Evolutionary conservation across 768 basidiomycete species (phyloP), one percentile per base, ranked within the genome.

Genomic region (Trametes elegans): DNA sequence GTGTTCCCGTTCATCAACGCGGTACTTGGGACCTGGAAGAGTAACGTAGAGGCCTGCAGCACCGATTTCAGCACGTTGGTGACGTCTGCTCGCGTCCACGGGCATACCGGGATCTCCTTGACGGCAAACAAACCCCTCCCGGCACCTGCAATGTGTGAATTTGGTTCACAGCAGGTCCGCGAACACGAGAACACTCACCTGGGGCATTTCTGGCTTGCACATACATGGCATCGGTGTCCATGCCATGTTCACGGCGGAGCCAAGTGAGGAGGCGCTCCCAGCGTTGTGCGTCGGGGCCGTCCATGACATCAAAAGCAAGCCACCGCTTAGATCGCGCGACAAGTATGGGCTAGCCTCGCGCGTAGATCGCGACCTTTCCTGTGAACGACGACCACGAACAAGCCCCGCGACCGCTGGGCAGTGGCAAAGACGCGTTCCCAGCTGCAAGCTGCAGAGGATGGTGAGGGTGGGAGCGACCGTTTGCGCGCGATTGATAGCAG

Each of bases 1-100:
- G 93, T 94, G 41, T 76, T 73, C 34, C 76, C 71, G 70, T 95
- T 98, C 60, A 96, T 71, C 59, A 97, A 70, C 0, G 85, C 84
- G 11, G 70, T 71, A 2, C 81, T 74, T 2, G 95, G 95, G 8
- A 97, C 73, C 4, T 76, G 77, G 66, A 97, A 82, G 19, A 98
- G 70, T 0, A 73, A 73, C 0, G 79, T 75, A 11, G 77, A 79
- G 28, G 84, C 79, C 70, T 84, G n/a, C n/a, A 29, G 21, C 1
- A 18, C 64, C 42, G 73, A 66, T 18, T 21, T 34, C n/a, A 35
- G 45, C 14, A 55, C 46, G 18, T 16, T 23, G 11, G 24, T 42
- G 14, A 7, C 19, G 16, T 23, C 9, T 21, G 21, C 3, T 26
- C 13, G 44, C 7, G 26, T 18, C 36, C 19, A 32, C 39, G 49